Evolutionary conservation across 1,284 basidiomycete species (phyloP), one percentile per base, ranked within the genome.

Genomic region (Cryptococcus sp.): DNA sequence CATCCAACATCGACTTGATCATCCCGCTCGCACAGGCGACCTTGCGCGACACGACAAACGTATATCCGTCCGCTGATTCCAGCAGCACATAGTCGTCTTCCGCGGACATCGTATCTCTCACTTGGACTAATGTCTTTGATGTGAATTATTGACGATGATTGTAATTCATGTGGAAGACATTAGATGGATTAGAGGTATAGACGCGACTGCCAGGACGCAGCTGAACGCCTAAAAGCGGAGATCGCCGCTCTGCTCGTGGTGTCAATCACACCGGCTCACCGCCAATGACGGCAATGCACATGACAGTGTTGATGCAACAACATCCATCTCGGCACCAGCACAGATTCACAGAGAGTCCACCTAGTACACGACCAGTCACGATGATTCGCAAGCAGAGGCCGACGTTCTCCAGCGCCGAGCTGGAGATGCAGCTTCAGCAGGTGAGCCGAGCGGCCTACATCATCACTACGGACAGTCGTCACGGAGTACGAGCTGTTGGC

Each of bases 401-500:
- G 11, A 76, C 73, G 0, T 79, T 77, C 63, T 67, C 73, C 47
- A 74, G 67, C 45, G 75, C 77, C 16, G 78, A 78, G 62, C 72
- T 79, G 38, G 78, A 78, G 59, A 67, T 78, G 11, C 78, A 79
- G 66, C 70, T 79, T 8, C 70, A 75, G 47, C 78, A 78, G 67
- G 77, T 79, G 47, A 35, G 70, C 50, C 7, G 8, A 35, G 31
- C 31, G 31, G 15, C 3, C n/a, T 7, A 5, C 44, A 22, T 31
- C n/a, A 31, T 25, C 38, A 41, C 3, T 41, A n/a, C 16, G n/a
- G 19, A 51, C 6, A 44, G 15, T 53, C 5, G 8, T 20, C 41
- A 23, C 8, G n/a, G n/a, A 23, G 40, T 19, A 13, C 38, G n/a
- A 27, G 23, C 11, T 41, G 31, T 8, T 50, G 19, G 2, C 10